Evolutionary conservation across 371 early-diverging fungal genomes (phyloP).

Genomic region (Mucor saturninus): DNA sequence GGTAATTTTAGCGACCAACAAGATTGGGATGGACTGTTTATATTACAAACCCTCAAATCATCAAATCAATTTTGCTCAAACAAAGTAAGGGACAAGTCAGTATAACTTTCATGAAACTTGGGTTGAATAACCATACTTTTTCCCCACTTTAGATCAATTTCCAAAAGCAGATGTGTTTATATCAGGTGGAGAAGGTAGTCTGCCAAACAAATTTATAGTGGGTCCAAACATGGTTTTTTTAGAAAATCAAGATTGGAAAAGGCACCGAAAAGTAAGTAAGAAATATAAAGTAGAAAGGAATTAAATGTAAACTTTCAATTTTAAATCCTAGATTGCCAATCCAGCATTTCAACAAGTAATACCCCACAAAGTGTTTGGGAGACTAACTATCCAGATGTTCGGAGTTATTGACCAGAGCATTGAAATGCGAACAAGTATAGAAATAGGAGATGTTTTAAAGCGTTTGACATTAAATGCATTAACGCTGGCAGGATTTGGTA

Average conservation of each 20-base stretch:
- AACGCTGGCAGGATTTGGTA: slow-evolving; percentile 39
- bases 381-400: slow-evolving; percentile 24
- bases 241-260: slow-evolving; percentile 9
- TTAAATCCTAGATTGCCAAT: slow-evolving; percentile 28
- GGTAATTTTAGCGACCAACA: neutral
- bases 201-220: slow-evolving; percentile 11
- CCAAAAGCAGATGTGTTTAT: slow-evolving; percentile 9
- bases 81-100: neutral
- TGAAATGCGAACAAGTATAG: slow-evolving; percentile 4
- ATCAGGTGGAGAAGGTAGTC: slow-evolving; percentile 3
- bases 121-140: too few species aligned
- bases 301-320: neutral
- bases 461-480: slow-evolving; percentile 38
- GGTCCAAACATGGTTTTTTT: slow-evolving; percentile 12
- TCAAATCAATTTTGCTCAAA: slow-evolving; percentile 5
- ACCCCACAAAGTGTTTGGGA: slow-evolving; percentile 36
- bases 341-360: slow-evolving; percentile 41
- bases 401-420: slow-evolving; percentile 14
- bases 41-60: slow-evolving; percentile 5
- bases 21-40: slow-evolving; percentile 8
- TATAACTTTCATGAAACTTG: neutral
- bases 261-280: slow-evolving; percentile 1
- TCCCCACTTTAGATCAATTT: neutral
- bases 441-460: slow-evolving; percentile 27
- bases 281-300: neutral